Percentiles rank a stretch among this genome's conserved stretches.
phyloP scores from a whole-genome alignment of 345 rosid species.

The Firmiana major region DNA sequence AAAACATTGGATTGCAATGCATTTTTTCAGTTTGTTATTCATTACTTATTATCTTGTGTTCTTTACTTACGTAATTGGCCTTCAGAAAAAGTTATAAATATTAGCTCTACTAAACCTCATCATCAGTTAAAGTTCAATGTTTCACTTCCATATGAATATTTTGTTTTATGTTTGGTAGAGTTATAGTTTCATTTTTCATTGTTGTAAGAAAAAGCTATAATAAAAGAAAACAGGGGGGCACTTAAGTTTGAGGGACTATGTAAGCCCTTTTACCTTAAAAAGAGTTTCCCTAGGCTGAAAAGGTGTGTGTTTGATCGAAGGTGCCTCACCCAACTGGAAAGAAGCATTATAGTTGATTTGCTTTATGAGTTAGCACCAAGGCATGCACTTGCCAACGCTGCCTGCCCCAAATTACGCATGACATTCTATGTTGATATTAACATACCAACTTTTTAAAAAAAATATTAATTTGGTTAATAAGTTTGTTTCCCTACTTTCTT shows the following conservation, averaged over 20 bases:
- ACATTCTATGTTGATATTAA: neutral
- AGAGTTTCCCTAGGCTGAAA: neutral
- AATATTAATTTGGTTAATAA: neutral
- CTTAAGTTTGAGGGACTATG: neutral
- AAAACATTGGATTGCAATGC: neutral
- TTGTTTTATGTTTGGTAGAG: neutral
- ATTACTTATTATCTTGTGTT: neutral
- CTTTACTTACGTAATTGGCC: neutral
- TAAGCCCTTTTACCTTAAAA: neutral
- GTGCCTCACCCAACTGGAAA: neutral
- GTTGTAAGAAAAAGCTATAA: neutral
- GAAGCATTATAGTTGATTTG: neutral
- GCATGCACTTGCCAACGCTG: neutral
- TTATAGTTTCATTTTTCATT: neutral
- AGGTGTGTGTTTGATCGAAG: neutral
- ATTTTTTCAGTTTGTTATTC: neutral
- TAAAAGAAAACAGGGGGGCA: neutral
- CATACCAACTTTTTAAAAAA: neutral
- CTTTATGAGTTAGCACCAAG: neutral
- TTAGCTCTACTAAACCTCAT: neutral
- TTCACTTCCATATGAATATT: neutral
- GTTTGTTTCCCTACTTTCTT: neutral
- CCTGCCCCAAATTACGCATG: neutral
- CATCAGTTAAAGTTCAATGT: neutral
- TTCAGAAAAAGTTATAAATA: no score